Evolutionary conservation across 2,329 filamentous ascomycete species (phyloP), one percentile per base, ranked within the genome.

Genomic region (Septoria petroselini): DNA sequence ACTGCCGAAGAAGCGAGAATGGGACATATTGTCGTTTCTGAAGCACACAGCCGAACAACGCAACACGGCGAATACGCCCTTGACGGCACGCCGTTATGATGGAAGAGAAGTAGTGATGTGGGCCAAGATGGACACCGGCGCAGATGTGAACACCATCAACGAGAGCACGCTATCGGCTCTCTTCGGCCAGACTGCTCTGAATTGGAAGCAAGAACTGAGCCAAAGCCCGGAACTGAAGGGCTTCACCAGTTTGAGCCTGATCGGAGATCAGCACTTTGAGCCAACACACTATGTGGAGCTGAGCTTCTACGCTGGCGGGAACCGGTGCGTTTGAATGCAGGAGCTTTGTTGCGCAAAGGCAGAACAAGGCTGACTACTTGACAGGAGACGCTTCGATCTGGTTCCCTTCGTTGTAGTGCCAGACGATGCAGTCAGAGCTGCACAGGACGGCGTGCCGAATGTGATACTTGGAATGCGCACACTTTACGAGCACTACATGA

Each of bases 71-170:
- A 51, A 57, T 33, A 52, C 58, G n/a, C 54, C 57, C 3, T 17
- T 60, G 6, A 57, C 52, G 29, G 52, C 51, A 1, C 50, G 41
- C n/a, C 42, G 53, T 33, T 47, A 42, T 12, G 46, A 59, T 25
- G 48, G 47, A 6, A 42, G 43, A 19, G 15, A 48, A 27, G 58
- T 55, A n/a, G 49, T 53, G 8, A 47, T 62, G 48, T 58, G 50
- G 53, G 59, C 59, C 14, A 59, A 56, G 43, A 51, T 58, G 48
- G 59, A 62, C 42, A 59, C 59, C 1, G 59, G 58, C 11, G 51
- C 59, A 1, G 53, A 55, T 31, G 49, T 41, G 34, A 62, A 59
- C 44, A 48, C 57, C 33, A 62, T 62, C 25, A 57, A 58, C 39
- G 42, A 25, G 17, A 55, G 48, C 30, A 58, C 55, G 6, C 37